phyloP scores from a whole-genome alignment of 2,329 filamentous ascomycete species.

The Aspergillus novoparasiticus region DNA sequence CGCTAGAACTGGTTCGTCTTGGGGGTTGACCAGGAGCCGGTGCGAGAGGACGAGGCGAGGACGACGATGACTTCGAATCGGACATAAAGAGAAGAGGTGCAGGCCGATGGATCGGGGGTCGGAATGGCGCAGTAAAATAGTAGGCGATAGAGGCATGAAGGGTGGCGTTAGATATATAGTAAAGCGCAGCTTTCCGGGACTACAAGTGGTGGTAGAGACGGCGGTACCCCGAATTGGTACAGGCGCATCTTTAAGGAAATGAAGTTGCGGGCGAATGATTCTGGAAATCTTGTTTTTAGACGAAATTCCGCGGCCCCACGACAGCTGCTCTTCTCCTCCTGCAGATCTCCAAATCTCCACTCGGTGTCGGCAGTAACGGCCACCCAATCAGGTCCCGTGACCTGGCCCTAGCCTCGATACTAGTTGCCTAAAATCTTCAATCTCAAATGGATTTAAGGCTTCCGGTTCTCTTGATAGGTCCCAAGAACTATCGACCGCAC shows the following conservation, averaged over 20 bases:
- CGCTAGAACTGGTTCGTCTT: slow-evolving; percentile 8
- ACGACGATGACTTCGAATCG: slow-evolving; percentile 16
- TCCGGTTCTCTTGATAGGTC: not conserved
- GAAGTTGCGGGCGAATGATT: not conserved
- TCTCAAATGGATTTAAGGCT: not conserved
- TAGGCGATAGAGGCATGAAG: not conserved
- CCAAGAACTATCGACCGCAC: too few species aligned
- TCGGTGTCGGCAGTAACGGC: not conserved
- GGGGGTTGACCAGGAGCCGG: slow-evolving; percentile 16
- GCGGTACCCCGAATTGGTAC: not conserved
- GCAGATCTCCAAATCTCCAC: slow-evolving; percentile 3
- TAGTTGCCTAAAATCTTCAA: not conserved
- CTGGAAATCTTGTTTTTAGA: not conserved
- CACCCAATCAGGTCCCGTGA: not conserved
- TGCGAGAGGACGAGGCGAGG: slow-evolving; percentile 19
- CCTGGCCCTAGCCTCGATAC: not conserved
- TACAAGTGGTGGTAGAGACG: not conserved
- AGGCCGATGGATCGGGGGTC: not conserved
- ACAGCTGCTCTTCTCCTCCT: not conserved
- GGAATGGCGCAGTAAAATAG: not conserved
- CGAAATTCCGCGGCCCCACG: not conserved
- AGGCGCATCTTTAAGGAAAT: not conserved
- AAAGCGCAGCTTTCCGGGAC: not conserved
- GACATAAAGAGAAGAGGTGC: slow-evolving; percentile 18
- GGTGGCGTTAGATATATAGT: not conserved